Conservation (phyloP, 129 eudicot species). For the Centella asiatica region DNA sequence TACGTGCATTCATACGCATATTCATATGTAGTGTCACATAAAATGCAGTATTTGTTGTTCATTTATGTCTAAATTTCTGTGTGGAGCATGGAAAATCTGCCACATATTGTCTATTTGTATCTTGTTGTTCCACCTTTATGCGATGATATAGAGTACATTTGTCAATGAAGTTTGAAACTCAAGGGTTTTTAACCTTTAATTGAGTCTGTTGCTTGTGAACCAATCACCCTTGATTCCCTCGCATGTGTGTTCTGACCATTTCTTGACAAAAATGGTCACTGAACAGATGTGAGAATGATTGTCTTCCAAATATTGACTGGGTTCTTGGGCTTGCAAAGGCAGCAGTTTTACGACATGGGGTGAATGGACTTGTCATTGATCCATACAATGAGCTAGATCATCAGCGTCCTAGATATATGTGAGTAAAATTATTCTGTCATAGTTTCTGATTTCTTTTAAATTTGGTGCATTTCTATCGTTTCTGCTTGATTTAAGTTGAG, state of each 20-base stretch:
- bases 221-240: no score
- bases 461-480: not conserved
- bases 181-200: no score
- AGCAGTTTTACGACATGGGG: conserved; percentile 91
- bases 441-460: not conserved
- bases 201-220: no score
- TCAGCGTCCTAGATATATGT: conserved; percentile 70
- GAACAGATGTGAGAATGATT: conserved; percentile 85
- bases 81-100: no score
- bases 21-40: no score
- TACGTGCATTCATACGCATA: no score
- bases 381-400: conserved; percentile 99
- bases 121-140: no score
- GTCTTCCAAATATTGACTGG: conserved; percentile 82
- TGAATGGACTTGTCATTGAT: conserved; percentile 90
- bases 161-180: no score
- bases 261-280: conserved; percentile 9
- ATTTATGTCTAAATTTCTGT: no score
- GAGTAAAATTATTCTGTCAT: conserved; percentile 24
- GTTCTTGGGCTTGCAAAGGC: conserved; percentile 84
- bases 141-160: no score
- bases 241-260: not conserved
- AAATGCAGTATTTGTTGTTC: no score
- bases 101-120: no score
- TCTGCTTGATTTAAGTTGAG: not conserved